A percentile compares a stretch with the other conserved stretches of the same genome.
Conservation (phyloP, 257 asterid genomes). For the Solanum virginianum region DNA sequence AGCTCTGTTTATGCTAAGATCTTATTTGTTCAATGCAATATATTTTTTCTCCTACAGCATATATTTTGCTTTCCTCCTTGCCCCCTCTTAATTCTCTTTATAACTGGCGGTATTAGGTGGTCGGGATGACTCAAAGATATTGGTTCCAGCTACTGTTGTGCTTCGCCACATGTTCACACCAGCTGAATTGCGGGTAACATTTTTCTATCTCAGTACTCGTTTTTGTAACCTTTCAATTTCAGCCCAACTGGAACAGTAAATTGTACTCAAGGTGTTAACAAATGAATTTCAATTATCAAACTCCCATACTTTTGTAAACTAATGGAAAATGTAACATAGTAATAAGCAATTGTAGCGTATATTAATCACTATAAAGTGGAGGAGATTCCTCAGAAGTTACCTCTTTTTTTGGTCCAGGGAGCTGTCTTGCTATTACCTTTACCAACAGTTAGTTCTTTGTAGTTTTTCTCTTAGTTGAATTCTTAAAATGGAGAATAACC, state of each 20-base stretch:
- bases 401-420: neutral
- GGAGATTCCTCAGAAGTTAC: neutral
- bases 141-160: slow-evolving; percentile 70
- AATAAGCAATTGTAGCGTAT: neutral
- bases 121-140: slow-evolving; percentile 73
- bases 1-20: neutral
- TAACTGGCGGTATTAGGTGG: slow-evolving; percentile 53
- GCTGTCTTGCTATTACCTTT: neutral
- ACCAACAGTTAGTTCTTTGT: neutral
- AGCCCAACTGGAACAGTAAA: neutral
- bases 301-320: neutral
- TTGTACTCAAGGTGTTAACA: neutral
- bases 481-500: neutral
- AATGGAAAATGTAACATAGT: neutral
- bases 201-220: neutral
- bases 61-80: neutral
- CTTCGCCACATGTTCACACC: slow-evolving; percentile 90
- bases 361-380: neutral
- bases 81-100: neutral
- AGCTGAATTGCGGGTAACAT: slow-evolving; percentile 73
- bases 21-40: neutral
- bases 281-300: neutral
- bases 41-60: neutral
- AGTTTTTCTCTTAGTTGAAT: neutral
- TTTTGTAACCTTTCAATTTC: neutral